Evolutionary conservation across 2,329 filamentous ascomycete genomes (phyloP).

Genomic region (Ilyonectria robusta): DNA sequence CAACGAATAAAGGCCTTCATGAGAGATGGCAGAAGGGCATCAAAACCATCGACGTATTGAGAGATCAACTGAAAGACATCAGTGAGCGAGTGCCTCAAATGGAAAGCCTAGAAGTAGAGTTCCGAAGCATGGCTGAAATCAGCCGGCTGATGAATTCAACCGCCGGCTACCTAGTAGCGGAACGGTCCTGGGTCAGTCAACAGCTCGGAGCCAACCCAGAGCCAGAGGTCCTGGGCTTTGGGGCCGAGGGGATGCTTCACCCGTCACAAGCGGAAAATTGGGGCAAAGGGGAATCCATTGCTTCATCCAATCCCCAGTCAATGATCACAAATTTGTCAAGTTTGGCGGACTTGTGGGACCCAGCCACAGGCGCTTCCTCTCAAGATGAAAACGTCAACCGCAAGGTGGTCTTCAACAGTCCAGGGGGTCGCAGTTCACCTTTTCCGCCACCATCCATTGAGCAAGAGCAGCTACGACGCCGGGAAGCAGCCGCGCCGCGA

Average conservation of each 20-base stretch:
- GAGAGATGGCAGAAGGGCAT: slow-evolving; percentile 49
- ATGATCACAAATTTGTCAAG: not conserved
- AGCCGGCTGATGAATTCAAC: slow-evolving; percentile 49
- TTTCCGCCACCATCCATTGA: slow-evolving; percentile 50
- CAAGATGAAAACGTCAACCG: slow-evolving; percentile 38
- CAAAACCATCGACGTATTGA: slow-evolving; percentile 44
- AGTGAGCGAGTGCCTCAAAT: slow-evolving; percentile 43
- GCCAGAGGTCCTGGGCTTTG: not conserved
- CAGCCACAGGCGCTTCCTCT: slow-evolving; percentile 4
- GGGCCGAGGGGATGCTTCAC: not conserved
- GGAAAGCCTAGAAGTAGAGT: slow-evolving; percentile 41
- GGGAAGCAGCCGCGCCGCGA: slow-evolving; percentile 48
- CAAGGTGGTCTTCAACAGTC: slow-evolving; percentile 53
- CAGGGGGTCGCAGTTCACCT: slow-evolving; percentile 39
- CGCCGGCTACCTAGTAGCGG: slow-evolving; percentile 46
- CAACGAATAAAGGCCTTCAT: slow-evolving; percentile 37
- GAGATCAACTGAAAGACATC: slow-evolving; percentile 43
- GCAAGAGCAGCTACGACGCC: slow-evolving; percentile 55
- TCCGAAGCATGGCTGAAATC: slow-evolving; percentile 47
- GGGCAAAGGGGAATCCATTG: not conserved
- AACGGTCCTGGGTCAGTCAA: slow-evolving; percentile 49
- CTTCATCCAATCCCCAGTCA: not conserved
- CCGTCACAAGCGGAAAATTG: not conserved
- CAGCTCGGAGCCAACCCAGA: slow-evolving; percentile 35
- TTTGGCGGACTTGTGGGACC: not conserved